A percentile compares a stretch with the other conserved stretches of the same genome.
Evolutionary conservation across 257 asterid genomes (phyloP).

Genomic region (Penstemon barbatus): DNA sequence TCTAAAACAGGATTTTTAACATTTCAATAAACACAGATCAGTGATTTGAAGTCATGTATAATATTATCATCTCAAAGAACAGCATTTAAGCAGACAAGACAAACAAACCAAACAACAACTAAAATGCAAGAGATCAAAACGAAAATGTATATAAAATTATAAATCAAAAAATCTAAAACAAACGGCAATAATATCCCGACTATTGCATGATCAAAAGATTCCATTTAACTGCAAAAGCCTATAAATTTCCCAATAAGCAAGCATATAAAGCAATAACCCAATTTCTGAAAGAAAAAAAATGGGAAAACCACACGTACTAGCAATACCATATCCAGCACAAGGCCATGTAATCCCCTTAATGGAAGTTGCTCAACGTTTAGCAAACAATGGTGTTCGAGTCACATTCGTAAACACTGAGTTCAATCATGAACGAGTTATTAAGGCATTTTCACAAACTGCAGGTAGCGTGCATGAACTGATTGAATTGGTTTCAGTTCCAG

Average conservation of each 20-base stretch:
- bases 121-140: no score
- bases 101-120: no score
- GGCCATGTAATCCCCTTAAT: slow-evolving; percentile 48
- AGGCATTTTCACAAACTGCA: slow-evolving; percentile 19
- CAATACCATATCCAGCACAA: slow-evolving; percentile 46
- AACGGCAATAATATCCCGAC: no score
- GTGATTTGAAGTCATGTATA: no score
- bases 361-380: slow-evolving; percentile 37
- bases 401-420: slow-evolving; percentile 30
- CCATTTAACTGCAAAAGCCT: slow-evolving; percentile 28
- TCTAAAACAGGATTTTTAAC: no score
- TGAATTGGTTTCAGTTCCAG: slow-evolving; percentile 35
- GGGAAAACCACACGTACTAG: slow-evolving; percentile 37
- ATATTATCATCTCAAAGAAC: no score
- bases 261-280: neutral
- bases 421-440: slow-evolving; percentile 23
- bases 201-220: slow-evolving; percentile 24
- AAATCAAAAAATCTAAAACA: no score
- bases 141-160: no score
- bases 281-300: slow-evolving; percentile 4
- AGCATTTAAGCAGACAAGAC: no score
- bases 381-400: slow-evolving; percentile 29
- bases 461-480: slow-evolving; percentile 13
- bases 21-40: no score
- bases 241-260: neutral